A percentile compares a stretch with the other conserved stretches of the same genome.
Evolutionary conservation across 2,329 filamentous ascomycete genomes (phyloP).

Genomic region (Tolypocladium endophyticum): DNA sequence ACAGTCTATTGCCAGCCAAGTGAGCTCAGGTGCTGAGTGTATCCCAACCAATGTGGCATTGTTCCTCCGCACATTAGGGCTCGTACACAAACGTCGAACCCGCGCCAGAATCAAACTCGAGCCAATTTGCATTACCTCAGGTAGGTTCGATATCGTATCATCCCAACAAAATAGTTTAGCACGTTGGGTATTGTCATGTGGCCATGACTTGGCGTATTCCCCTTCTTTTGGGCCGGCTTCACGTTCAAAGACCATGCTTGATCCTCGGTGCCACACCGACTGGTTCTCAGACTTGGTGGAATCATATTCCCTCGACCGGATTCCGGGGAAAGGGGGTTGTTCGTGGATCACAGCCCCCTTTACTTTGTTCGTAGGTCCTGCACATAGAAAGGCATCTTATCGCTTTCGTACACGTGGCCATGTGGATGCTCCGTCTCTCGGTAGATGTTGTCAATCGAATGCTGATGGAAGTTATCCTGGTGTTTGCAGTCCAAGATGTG

Average conservation of each 20-base stretch:
- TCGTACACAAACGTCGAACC: neutral
- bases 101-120: neutral
- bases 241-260: neutral
- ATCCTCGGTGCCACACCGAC: neutral
- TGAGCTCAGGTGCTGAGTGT: neutral
- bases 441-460: conserved; percentile 59
- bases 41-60: neutral
- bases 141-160: neutral
- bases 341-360: no score
- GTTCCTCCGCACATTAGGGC: neutral
- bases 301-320: neutral
- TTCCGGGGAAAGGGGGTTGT: no score
- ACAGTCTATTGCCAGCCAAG: neutral
- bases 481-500: conserved; percentile 73
- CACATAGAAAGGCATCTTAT: conserved; percentile 50
- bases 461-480: conserved; percentile 74
- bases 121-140: neutral
- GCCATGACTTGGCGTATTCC: neutral
- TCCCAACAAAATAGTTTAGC: neutral
- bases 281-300: neutral
- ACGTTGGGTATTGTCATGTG: neutral
- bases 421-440: conserved; percentile 57
- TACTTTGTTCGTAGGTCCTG: conserved; percentile 35
- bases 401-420: conserved; percentile 61
- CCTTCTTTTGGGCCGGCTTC: neutral